phyloP scores from a whole-genome alignment of 2,329 filamentous ascomycete genomes.

The Neofusicoccum sp. region DNA sequence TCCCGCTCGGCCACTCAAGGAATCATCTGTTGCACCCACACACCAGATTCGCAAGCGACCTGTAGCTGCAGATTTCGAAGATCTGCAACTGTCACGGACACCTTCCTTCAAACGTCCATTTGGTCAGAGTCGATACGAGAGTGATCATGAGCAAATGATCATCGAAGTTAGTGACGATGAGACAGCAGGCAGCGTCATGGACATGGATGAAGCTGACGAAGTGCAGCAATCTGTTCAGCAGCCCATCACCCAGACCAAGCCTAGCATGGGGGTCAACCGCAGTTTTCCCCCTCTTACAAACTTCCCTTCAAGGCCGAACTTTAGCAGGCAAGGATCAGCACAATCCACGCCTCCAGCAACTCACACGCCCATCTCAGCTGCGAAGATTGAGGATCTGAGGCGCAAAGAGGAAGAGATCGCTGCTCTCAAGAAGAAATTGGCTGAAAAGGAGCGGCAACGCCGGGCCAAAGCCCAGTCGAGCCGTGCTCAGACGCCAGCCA shows the following conservation, averaged over 20 bases:
- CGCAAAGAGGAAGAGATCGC: conserved; percentile 50
- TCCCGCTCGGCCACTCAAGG: not conserved
- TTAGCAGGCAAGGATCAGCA: conserved; percentile 27
- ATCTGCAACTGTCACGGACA: conserved; percentile 5
- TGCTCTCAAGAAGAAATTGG: conserved; percentile 49
- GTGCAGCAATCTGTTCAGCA: conserved; percentile 14
- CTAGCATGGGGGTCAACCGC: not conserved
- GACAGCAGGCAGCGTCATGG: conserved; percentile 62
- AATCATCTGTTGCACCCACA: not conserved
- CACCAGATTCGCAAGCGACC: conserved; percentile 53
- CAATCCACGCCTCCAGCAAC: conserved; percentile 33
- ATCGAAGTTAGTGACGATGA: conserved; percentile 84
- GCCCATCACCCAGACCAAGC: not conserved
- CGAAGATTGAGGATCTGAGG: conserved; percentile 43
- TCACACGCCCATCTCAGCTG: conserved; percentile 37
- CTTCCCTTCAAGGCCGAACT: conserved; percentile 29
- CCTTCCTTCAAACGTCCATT: conserved; percentile 58
- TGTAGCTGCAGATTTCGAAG: conserved; percentile 36
- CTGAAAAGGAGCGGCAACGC: conserved; percentile 35
- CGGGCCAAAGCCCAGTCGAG: conserved; percentile 17
- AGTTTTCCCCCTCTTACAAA: conserved; percentile 22
- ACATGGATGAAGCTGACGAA: conserved; percentile 55
- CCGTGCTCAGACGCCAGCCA: conserved; percentile 17
- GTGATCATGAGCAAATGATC: conserved; percentile 63
- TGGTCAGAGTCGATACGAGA: conserved; percentile 50